Percentiles rank a stretch among this genome's conserved stretches.
Evolutionary conservation across 495 filamentous ascomycete species (phyloP).

Genomic region (Cudoniella acicularis): DNA sequence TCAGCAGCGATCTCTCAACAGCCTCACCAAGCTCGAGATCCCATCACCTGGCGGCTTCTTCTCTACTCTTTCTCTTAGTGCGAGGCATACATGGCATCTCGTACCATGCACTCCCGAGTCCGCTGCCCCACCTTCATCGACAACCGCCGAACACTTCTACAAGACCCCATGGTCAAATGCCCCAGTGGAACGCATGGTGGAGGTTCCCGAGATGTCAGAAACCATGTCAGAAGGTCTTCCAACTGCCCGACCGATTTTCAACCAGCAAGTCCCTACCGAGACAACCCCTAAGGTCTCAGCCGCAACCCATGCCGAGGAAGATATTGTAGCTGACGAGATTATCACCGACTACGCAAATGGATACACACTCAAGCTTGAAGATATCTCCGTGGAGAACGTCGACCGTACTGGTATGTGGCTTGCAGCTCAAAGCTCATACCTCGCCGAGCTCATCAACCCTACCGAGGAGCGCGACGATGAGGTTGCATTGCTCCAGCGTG

Average conservation of each 20-base stretch:
- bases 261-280: slow-evolving; percentile 25
- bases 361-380: slow-evolving; percentile 63
- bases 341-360: slow-evolving; percentile 65
- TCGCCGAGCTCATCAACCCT: slow-evolving; percentile 67
- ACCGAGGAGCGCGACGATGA: slow-evolving; percentile 43
- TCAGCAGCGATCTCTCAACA: slow-evolving; percentile 41
- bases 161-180: slow-evolving; percentile 64
- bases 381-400: slow-evolving; percentile 60
- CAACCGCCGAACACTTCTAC: slow-evolving; percentile 82
- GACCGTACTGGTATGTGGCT: slow-evolving; percentile 84
- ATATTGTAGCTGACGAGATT: slow-evolving; percentile 48
- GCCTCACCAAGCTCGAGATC: slow-evolving; percentile 70
- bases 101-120: slow-evolving; percentile 38
- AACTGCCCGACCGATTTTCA: slow-evolving; percentile 52
- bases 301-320: slow-evolving; percentile 29
- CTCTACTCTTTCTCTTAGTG: slow-evolving; percentile 66
- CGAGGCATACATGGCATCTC: slow-evolving; percentile 72
- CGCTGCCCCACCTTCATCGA: slow-evolving; percentile 60
- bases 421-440: slow-evolving; percentile 69
- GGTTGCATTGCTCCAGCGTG: slow-evolving; percentile 25
- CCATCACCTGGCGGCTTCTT: slow-evolving; percentile 92
- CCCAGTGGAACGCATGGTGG: slow-evolving; percentile 66
- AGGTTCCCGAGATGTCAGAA: slow-evolving; percentile 47
- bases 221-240: slow-evolving; percentile 56
- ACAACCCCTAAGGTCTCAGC: slow-evolving; percentile 28